A percentile compares a stretch with the other conserved stretches of the same genome.
phyloP scores from a whole-genome alignment of 805 yeast species.

The Yarrowia porcina region DNA sequence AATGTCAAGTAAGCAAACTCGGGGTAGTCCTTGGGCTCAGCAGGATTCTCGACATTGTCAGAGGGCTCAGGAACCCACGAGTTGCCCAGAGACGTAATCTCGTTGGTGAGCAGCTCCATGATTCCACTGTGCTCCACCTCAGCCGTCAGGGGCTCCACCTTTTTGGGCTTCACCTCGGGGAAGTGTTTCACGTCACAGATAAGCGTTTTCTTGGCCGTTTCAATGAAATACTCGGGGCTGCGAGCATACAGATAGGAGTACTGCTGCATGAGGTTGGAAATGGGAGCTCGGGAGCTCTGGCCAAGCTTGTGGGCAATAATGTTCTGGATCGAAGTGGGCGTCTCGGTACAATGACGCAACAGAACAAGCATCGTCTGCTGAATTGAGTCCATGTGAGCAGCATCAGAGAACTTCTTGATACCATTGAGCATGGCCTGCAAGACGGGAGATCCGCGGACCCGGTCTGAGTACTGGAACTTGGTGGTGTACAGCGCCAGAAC shows the following conservation, averaged over 20 bases:
- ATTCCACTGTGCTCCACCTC: constrained; percentile 48
- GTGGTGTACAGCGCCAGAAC: constrained; percentile 54
- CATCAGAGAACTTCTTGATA: constrained; percentile 40
- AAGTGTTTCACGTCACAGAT: constrained; percentile 20
- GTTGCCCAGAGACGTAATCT: constrained; percentile 52
- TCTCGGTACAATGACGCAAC: constrained; percentile 69
- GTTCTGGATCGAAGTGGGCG: constrained; percentile 46
- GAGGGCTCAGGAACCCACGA: constrained; percentile 40
- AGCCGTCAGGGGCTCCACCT: background rate
- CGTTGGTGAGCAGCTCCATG: constrained; percentile 58
- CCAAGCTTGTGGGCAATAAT: constrained; percentile 51
- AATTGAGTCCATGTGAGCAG: constrained; percentile 41
- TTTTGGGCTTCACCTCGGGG: constrained; percentile 21
- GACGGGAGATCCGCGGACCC: constrained; percentile 48
- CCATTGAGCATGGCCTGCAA: constrained; percentile 48
- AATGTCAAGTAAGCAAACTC: constrained; percentile 52
- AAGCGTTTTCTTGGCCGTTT: constrained; percentile 33
- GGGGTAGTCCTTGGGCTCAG: constrained; percentile 35
- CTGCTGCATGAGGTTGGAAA: constrained; percentile 28
- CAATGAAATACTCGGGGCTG: constrained; percentile 50
- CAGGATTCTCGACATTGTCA: constrained; percentile 29
- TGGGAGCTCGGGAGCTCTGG: constrained; percentile 32
- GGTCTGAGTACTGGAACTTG: constrained; percentile 42
- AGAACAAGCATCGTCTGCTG: constrained; percentile 53
- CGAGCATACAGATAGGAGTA: constrained; percentile 38